Conservation (phyloP, 1,139 yeast genomes). For the Candida freyschussii region DNA sequence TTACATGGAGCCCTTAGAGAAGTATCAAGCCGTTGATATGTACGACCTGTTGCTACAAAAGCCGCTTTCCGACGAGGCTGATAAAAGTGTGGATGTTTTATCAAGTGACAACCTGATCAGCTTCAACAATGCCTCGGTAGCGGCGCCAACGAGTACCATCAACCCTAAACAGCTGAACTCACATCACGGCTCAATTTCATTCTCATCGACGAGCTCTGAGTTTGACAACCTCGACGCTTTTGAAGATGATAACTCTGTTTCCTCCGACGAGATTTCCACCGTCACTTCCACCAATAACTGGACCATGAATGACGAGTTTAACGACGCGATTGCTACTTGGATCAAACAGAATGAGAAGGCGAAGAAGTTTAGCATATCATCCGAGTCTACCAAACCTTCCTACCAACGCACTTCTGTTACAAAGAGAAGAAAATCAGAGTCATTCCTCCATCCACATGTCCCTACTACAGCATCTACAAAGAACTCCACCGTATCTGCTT, state of each 20-base stretch:
- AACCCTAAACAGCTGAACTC: slow-evolving; percentile 18
- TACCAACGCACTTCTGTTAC: slow-evolving; percentile 10
- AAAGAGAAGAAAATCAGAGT: slow-evolving; percentile 25
- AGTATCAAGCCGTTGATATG: slow-evolving; percentile 4
- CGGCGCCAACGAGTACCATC: slow-evolving; percentile 8
- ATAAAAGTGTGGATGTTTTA: not conserved
- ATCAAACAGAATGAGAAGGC: slow-evolving; percentile 17
- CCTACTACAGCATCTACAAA: slow-evolving; percentile 1
- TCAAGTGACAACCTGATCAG: slow-evolving; percentile 2
- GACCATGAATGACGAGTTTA: slow-evolving; percentile 23
- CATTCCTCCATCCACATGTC: slow-evolving; percentile 6
- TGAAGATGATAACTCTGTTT: slow-evolving; percentile 5
- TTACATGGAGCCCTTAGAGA: slow-evolving; percentile 1
- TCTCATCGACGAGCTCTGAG: slow-evolving; percentile 5
- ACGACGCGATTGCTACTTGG: slow-evolving; percentile 22
- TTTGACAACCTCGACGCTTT: slow-evolving; percentile 7
- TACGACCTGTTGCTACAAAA: slow-evolving; percentile 5
- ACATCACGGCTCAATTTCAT: slow-evolving; percentile 5
- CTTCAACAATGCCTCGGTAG: not conserved
- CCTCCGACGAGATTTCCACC: not conserved
- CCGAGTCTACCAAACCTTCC: slow-evolving; percentile 5
- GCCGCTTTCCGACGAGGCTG: not conserved
- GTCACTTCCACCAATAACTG: slow-evolving; percentile 10
- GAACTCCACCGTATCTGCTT: slow-evolving; percentile 1
- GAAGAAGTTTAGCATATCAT: slow-evolving; percentile 1